Conservation (phyloP, 1,284 basidiomycete species). For the Moesziomyces parantarcticus region DNA sequence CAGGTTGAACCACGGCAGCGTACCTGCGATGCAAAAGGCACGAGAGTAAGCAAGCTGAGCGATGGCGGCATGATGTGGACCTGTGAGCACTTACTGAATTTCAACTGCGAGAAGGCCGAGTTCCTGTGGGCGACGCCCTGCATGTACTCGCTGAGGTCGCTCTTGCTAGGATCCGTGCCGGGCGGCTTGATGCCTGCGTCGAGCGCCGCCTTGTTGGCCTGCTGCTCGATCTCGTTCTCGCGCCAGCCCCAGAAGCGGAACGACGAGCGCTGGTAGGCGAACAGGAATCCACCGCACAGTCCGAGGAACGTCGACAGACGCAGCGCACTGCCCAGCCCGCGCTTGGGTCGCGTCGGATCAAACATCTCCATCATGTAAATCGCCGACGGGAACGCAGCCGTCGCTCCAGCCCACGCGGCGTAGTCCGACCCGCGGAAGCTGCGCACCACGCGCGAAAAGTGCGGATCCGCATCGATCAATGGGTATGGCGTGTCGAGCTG, state of each 20-base stretch:
- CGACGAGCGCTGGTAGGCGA: slow-evolving; percentile 85
- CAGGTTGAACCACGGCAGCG: slow-evolving; percentile 67
- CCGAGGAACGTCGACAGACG: slow-evolving; percentile 69
- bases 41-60: background rate
- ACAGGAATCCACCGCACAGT: slow-evolving; percentile 86
- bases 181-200: slow-evolving; percentile 45
- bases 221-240: slow-evolving; percentile 77
- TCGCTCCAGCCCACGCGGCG: slow-evolving; percentile 81
- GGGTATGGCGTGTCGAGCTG: slow-evolving; percentile 64
- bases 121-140: slow-evolving; percentile 89
- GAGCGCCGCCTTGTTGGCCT: slow-evolving; percentile 42
- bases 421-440: slow-evolving; percentile 92
- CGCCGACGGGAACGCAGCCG: slow-evolving; percentile 80
- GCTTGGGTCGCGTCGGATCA: slow-evolving; percentile 59
- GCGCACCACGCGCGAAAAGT: slow-evolving; percentile 84
- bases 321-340: slow-evolving; percentile 51
- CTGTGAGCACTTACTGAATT: slow-evolving; percentile 58
- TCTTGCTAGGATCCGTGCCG: slow-evolving; percentile 70
- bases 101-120: slow-evolving; percentile 84
- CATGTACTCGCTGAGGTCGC: slow-evolving; percentile 84
- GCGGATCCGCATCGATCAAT: slow-evolving; percentile 82
- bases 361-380: slow-evolving; percentile 72
- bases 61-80: background rate
- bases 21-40: slow-evolving; percentile 29
- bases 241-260: slow-evolving; percentile 97